A percentile compares a stretch with the other conserved stretches of the same genome.
These are phyloP conservation scores for Fragilaria radians DNA, from an alignment of 108 stramenopile genomes.

Conservation along the genomic window DNA sequence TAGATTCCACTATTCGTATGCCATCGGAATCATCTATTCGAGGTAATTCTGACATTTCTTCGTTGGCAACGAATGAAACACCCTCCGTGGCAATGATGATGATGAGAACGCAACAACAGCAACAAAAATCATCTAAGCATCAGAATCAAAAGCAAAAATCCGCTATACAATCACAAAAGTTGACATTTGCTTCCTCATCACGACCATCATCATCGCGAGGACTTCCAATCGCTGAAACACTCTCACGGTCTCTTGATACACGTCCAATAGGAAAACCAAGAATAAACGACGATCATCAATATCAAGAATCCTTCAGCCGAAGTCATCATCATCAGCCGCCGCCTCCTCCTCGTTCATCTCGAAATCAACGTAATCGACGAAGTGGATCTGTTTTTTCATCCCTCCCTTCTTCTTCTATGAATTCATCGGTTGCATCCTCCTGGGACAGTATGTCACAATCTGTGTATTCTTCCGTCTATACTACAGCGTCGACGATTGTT, in stretches of 20 bases:
- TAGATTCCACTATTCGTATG: too few relatives aligned
- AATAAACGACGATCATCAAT: too few relatives aligned
- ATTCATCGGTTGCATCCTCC: neutral
- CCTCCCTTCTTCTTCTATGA: neutral
- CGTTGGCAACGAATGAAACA: neutral
- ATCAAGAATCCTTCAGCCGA: too few relatives aligned
- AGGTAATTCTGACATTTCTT: neutral
- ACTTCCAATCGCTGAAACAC: neutral
- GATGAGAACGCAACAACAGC: neutral
- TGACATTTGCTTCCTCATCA: neutral
- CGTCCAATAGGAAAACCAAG: neutral
- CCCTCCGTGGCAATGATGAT: neutral
- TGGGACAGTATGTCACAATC: neutral
- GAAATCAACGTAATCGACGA: neutral
- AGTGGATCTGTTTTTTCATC: neutral
- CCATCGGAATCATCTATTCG: neutral
- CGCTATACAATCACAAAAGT: neutral
- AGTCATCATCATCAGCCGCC: neutral
- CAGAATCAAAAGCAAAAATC: neutral
- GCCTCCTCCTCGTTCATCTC: neutral
- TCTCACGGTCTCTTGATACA: neutral
- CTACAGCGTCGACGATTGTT: neutral
- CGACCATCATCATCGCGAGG: neutral
- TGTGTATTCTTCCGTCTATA: neutral
- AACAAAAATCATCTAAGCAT: neutral